A percentile compares a stretch with the other conserved stretches of the same genome.
These are phyloP conservation scores for Coprinellus aureogranulatus DNA, from an alignment of 768 basidiomycete species.

Conservation along the genomic window DNA sequence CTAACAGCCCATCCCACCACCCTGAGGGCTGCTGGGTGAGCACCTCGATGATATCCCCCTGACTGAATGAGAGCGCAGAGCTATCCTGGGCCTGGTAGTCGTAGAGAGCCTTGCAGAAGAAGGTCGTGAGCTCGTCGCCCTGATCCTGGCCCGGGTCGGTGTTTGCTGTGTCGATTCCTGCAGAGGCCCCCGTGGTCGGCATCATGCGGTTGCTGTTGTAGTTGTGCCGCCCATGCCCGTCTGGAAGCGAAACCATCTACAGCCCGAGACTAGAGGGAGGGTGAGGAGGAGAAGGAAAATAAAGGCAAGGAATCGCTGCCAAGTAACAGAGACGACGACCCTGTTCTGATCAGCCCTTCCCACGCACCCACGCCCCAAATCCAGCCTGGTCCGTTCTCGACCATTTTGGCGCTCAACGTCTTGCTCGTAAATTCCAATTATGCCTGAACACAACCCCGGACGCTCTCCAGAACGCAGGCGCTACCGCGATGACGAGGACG, in stretches of 20 bases:
- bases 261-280: not conserved
- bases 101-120: slow-evolving; percentile 91
- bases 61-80: slow-evolving; percentile 84
- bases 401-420: not conserved
- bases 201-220: not conserved
- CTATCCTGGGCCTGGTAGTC: slow-evolving; percentile 86
- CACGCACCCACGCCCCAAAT: not conserved
- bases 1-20: slow-evolving; percentile 97
- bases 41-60: slow-evolving; percentile 91
- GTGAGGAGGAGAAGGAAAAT: not conserved
- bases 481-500: not conserved
- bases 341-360: not conserved
- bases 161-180: slow-evolving; percentile 13
- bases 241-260: slow-evolving; percentile 6
- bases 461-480: not conserved
- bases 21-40: slow-evolving; percentile 87
- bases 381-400: slow-evolving; percentile 6
- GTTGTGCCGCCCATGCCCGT: not conserved
- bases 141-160: slow-evolving; percentile 27
- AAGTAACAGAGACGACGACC: not conserved
- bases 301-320: slow-evolving; percentile 7
- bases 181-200: slow-evolving; percentile 18
- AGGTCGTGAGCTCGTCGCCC: slow-evolving; percentile 54
- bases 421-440: too few species aligned
- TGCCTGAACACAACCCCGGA: not conserved